Evolutionary conservation across 2,329 filamentous ascomycete species (phyloP).

Genomic region (Didymosphaeria variabile): DNA sequence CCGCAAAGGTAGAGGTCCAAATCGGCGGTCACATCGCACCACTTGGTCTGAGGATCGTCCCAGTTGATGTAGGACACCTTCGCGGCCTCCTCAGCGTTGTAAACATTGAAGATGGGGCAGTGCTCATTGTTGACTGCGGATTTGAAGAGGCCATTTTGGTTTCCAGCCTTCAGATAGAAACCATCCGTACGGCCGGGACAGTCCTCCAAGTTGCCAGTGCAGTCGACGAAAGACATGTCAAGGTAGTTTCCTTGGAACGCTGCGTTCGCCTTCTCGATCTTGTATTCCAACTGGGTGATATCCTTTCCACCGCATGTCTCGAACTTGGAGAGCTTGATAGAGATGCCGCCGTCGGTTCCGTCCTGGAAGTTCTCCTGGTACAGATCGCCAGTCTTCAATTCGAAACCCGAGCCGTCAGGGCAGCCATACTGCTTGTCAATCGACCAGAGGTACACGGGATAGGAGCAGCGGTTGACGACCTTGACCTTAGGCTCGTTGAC

Average conservation of each 20-base stretch:
- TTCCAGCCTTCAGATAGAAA: constrained; percentile 42
- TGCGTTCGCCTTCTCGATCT: constrained; percentile 23
- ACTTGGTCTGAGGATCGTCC: constrained; percentile 46
- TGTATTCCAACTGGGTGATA: constrained; percentile 52
- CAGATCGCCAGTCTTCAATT: constrained; percentile 36
- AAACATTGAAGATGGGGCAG: constrained; percentile 44
- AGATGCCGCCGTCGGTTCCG: constrained; percentile 40
- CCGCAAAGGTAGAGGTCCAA: constrained; percentile 49
- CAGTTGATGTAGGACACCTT: constrained; percentile 43
- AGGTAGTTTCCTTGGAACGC: constrained; percentile 41
- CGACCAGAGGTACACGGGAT: constrained; percentile 51
- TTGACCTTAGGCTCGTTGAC: constrained; percentile 32
- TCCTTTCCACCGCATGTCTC: constrained; percentile 37
- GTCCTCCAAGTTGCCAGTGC: constrained; percentile 25
- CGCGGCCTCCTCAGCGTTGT: constrained; percentile 32
- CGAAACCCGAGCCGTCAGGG: constrained; percentile 30
- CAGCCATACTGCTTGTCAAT: constrained; percentile 43
- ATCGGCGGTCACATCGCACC: constrained; percentile 37
- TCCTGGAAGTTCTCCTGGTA: constrained; percentile 46
- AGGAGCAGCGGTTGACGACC: constrained; percentile 51
- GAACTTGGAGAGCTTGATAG: constrained; percentile 52
- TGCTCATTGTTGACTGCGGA: constrained; percentile 36
- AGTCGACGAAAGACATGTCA: constrained; percentile 52
- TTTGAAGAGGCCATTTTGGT: constrained; percentile 25
- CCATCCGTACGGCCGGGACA: constrained; percentile 48